These are phyloP conservation scores for Hypoxylon sp. DNA, from an alignment of 2,329 filamentous ascomycete genomes.

Conservation along the genomic window DNA sequence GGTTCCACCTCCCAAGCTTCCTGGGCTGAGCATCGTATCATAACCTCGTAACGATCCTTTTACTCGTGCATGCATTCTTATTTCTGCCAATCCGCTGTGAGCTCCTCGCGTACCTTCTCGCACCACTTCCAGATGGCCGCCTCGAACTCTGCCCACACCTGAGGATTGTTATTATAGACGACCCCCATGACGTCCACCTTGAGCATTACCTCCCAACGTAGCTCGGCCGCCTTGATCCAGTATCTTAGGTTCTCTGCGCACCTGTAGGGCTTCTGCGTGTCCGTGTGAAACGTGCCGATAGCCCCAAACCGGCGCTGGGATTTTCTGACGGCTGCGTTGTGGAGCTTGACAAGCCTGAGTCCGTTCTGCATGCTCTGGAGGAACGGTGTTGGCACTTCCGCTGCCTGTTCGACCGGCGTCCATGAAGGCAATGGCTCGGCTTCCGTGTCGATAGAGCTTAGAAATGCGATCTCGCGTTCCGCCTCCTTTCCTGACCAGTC, in stretches of 20 bases:
- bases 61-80: conserved; percentile 16
- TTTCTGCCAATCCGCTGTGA: conserved; percentile 69
- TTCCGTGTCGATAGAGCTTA: conserved; percentile 74
- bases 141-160: conserved; percentile 84
- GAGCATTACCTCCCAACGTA: conserved; percentile 88
- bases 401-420: conserved; percentile 62
- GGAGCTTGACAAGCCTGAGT: conserved; percentile 80
- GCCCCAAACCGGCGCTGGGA: conserved; percentile 87
- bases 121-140: conserved; percentile 85
- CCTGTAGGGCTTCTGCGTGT: conserved; percentile 93
- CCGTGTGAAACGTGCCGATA: conserved; percentile 88
- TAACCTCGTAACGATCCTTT: conserved; percentile 19
- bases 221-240: conserved; percentile 95
- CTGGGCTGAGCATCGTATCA: conserved; percentile 16
- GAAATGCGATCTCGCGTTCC: conserved; percentile 82
- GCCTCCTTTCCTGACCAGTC: conserved; percentile 80
- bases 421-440: conserved; percentile 71
- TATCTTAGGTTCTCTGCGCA: conserved; percentile 92
- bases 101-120: conserved; percentile 80
- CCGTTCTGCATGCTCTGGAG: conserved; percentile 79
- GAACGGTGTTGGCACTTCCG: conserved; percentile 73
- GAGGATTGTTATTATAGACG: conserved; percentile 74
- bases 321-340: conserved; percentile 87
- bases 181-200: conserved; percentile 86
- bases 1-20: conserved; percentile 9